Base-by-base conservation (phyloP, 2,329 filamentous ascomycete species). In the Dissoconium aciculare region DNA sequence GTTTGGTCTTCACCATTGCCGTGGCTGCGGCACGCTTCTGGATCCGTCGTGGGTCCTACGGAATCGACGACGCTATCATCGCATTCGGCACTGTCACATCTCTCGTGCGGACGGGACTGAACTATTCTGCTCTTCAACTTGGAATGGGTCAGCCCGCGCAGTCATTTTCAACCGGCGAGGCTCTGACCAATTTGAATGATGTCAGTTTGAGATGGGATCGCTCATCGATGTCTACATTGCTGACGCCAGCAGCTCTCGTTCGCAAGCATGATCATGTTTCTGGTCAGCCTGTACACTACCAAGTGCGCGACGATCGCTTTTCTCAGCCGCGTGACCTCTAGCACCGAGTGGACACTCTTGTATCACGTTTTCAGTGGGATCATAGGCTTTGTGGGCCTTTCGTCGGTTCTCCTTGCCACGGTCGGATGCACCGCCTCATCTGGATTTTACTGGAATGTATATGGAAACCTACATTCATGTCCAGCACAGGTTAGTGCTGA, bases 221-320 rank as follows among this genome's bases (percentile, higher is more conserved):
- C 26, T n/a, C 15, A 15, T 17, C 11, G 12, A 23, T 23, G n/a
- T 8, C 33, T 39, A 27, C 34, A 25, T n/a, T n/a, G 25, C 35
- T 39, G 15, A 36, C 13, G 10, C 23, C 6, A 13, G 9, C 19
- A 52, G 49, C 41, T 42, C 14, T 32, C 42, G 2, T 32, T 49
- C n/a, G 46, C 45, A 9, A 40, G 42, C 11, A 35, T 51, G 11
- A 40, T 51, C 5, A 42, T 46, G 3, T 51, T 49, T 36, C 38
- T 50, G 26, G 28, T 46, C 17, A 40, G 46, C 3, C 40, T 52
- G 0, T 51, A 51, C 25, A 24, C 45, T 10, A 48, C 50, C 5
- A 53, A 51, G 41, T 41, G 43, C 28, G 49, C 48, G 15, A 50
- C 50, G 39, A 32, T 53, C 3, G 37, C 42, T 10, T 52, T 53